A percentile compares a stretch with the other conserved stretches of the same genome.
These are phyloP conservation scores for Sequoiadendron giganteum DNA, from an alignment of 75 land plant species.

Conservation along the genomic window DNA sequence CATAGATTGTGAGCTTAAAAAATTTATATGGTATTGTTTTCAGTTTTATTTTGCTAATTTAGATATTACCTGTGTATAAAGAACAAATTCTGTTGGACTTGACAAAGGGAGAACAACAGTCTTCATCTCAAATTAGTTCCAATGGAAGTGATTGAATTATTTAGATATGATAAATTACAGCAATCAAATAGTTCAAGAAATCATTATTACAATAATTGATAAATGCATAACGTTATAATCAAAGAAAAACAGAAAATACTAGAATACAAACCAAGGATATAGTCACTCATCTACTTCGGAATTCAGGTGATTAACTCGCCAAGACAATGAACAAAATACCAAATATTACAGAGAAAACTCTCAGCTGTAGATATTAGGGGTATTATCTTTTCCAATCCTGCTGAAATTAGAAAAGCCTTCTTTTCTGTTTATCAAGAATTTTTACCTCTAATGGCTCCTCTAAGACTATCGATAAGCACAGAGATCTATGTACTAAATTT, in stretches of 20 bases:
- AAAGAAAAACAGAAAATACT: not conserved
- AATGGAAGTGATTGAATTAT: not conserved
- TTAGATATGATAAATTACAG: not conserved
- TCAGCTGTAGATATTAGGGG: no score
- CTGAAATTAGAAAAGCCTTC: no score
- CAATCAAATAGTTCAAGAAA: not conserved
- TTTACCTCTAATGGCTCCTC: no score
- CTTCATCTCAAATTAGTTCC: not conserved
- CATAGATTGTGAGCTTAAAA: not conserved
- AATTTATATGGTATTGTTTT: not conserved
- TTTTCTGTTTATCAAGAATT: no score
- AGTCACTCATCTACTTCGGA: not conserved
- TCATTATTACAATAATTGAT: not conserved
- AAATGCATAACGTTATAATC: not conserved
- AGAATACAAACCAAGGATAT: not conserved
- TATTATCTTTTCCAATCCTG: no score
- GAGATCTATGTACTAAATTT: no score
- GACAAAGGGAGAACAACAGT: not conserved
- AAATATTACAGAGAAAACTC: not conserved
- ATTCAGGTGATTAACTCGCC: not conserved
- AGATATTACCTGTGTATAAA: not conserved
- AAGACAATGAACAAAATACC: not conserved
- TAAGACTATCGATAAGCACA: no score
- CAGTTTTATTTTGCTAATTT: not conserved
- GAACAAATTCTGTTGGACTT: constrained; percentile 2